Base-by-base conservation (phyloP, 1,284 basidiomycete species). In the Apiotrichum montevideense region DNA sequence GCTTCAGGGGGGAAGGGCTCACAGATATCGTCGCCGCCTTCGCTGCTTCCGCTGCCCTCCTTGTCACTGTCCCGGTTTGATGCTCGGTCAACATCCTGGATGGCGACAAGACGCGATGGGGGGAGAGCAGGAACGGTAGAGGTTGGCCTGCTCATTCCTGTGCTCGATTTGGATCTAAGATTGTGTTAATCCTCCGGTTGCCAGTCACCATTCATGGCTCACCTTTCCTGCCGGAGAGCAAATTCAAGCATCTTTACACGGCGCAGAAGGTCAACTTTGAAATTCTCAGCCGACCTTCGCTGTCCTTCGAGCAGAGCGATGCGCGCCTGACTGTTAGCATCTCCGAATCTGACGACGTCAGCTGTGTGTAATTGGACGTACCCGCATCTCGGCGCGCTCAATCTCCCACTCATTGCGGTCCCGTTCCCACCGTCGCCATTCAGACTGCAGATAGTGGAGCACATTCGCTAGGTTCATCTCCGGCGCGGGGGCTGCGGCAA, bases 371-470 rank as follows among this genome's bases (percentile, higher is more conserved):
- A 42, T 9, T 3, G 29, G 29, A 84, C 87, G 69, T 66, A 92
- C 94, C 81, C 94, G 83, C 92, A 98, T 96, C 78, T 98, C 95
- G 39, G 96, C 95, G 66, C 95, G 82, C 79, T 98, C 95, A 69
- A 99, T 99, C 81, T 98, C 95, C 95, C 94, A 98, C 78, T 98
- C 94, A 75, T 99, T 98, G 68, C 95, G 84, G 79, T 98, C 94
- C 73, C 91, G 87, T 75, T 98, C 94, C 73, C 92, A 94, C 59
- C 91, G 83, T 61, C 96, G 82, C 91, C 94, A 98, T 81, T 98
- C 96, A 52, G 90, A 91, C 79, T 99, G 96, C 49, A 98, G 82
- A 76, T 93, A 98, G 79, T 98, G 95, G 58, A 99, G 82, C 57
- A 98, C 92, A 71, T 86, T 90, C 8, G 94, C 93, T 57, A 98